These are phyloP conservation scores for Xerocomellus chrysenteron DNA, from an alignment of 768 basidiomycete genomes.

Conservation along the genomic window DNA sequence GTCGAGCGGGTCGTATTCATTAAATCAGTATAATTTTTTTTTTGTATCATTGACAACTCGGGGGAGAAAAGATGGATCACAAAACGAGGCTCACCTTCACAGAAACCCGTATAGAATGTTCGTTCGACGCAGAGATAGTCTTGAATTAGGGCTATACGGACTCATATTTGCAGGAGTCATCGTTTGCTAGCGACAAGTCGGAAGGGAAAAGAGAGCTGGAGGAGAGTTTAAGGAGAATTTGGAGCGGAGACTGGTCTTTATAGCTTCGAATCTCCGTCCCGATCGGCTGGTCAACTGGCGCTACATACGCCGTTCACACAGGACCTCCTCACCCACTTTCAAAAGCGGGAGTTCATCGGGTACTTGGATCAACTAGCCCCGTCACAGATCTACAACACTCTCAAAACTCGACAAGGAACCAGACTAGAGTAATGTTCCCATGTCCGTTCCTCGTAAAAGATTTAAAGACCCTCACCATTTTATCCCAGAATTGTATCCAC, in stretches of 20 bases:
- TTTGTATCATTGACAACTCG: slow-evolving; percentile 3
- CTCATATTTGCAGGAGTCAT: neutral
- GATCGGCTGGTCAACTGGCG: neutral
- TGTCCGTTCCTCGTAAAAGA: neutral
- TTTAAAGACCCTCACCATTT: too few species aligned
- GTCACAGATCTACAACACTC: neutral
- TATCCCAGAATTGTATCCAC: neutral
- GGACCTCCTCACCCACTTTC: too few species aligned
- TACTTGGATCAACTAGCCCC: too few species aligned
- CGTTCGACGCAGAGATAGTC: neutral
- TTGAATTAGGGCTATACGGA: neutral
- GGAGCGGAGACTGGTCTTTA: neutral
- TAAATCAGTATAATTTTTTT: slow-evolving; percentile 11
- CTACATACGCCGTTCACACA: too few species aligned
- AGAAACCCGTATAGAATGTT: neutral
- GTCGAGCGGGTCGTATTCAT: slow-evolving; percentile 10
- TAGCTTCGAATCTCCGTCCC: neutral
- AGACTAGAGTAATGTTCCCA: too few species aligned
- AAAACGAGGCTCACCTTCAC: neutral
- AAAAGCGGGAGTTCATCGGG: too few species aligned
- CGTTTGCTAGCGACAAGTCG: neutral
- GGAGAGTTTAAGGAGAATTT: neutral
- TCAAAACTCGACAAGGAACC: neutral
- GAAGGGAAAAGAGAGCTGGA: neutral
- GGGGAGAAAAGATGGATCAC: neutral